Evolutionary conservation across 2,329 filamentous ascomycete genomes (phyloP), one percentile per base, ranked within the genome.

Genomic region (Incumbomyces lentus): DNA sequence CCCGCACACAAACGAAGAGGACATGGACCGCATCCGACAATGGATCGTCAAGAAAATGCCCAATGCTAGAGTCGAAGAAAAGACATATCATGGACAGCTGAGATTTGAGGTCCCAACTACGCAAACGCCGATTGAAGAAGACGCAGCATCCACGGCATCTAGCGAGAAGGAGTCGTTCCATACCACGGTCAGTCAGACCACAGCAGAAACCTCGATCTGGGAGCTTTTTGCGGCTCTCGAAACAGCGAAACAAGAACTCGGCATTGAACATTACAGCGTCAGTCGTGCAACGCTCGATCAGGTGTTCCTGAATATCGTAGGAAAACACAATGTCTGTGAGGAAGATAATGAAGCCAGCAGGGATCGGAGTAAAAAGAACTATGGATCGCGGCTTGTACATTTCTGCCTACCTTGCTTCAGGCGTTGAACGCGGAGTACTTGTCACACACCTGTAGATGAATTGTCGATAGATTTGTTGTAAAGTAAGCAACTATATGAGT

Each of bases 241-340:
- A 64, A 76, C 79, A 55, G 72, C 81, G 51, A 84, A 82, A 58
- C 68, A 78, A 16, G 64, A 66, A 3, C 64, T 95, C 22, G 84
- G 84, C 0, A 74, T 95, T 40, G 82, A 86, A 61, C 86, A 93
- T 63, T 95, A 90, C 64, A 87, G 83, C 41, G 86, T 95, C 53
- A 84, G 79, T 48, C 86, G 86, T 18, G 92, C 87, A 14, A 93
- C 86, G 13, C 68, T 95, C 35, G 89, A 95, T 60, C 86, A 95
- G 64, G 88, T 95, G 0, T 95, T 95, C 64, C 65, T 95, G 62
- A 76, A 75, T 19, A 92, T 95, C 60, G 87, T 95, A 0, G 81
- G 82, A 1, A 76, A 80, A 63, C 84, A 93, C 62, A 80, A 88
- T 61, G 76, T 90, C 6, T 71, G 81, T 54, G 86, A 93, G 62